Percentiles rank a stretch among this genome's conserved stretches.
Conservation (phyloP, 345 rosid species). For the Capsella bursapastoris region DNA sequence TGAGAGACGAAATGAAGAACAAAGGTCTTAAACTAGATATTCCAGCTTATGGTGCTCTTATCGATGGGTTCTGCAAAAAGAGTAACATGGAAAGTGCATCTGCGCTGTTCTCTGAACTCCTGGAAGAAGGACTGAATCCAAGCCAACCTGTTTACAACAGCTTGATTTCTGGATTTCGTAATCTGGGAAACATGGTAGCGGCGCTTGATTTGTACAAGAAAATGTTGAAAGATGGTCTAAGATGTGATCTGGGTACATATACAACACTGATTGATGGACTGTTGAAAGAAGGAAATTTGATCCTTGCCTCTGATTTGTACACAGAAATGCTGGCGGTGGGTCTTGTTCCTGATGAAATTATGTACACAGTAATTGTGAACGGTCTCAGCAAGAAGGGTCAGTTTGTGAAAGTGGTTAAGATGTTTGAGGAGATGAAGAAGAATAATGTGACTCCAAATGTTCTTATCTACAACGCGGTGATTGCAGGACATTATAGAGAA, state of each 20-base stretch:
- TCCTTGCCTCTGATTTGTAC: constrained; percentile 64
- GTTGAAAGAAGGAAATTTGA: constrained; percentile 61
- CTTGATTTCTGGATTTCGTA: constrained; percentile 72
- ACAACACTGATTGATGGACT: constrained; percentile 77
- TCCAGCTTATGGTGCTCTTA: constrained; percentile 55
- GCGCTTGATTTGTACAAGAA: constrained; percentile 62
- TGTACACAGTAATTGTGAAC: constrained; percentile 58
- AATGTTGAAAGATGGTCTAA: constrained; percentile 65
- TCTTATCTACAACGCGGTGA: constrained; percentile 63
- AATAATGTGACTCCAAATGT: constrained; percentile 60
- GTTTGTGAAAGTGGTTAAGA: constrained; percentile 59
- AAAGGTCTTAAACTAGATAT: constrained; percentile 62
- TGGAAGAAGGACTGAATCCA: constrained; percentile 65
- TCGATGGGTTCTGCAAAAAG: constrained; percentile 65
- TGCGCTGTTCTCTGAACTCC: constrained; percentile 64
- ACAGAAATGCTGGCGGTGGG: constrained; percentile 67
- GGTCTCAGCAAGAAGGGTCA: constrained; percentile 66
- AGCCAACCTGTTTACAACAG: constrained; percentile 57
- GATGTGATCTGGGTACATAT: constrained; percentile 60
- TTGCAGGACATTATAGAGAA: constrained; percentile 68
- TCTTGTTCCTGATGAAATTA: constrained; percentile 58
- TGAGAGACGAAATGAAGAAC: constrained; percentile 51
- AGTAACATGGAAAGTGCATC: constrained; percentile 65
- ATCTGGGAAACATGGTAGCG: constrained; percentile 64
- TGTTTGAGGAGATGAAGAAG: constrained; percentile 68